phyloP scores from a whole-genome alignment of 306 rosid genomes.

The Quercus wislizeni region DNA sequence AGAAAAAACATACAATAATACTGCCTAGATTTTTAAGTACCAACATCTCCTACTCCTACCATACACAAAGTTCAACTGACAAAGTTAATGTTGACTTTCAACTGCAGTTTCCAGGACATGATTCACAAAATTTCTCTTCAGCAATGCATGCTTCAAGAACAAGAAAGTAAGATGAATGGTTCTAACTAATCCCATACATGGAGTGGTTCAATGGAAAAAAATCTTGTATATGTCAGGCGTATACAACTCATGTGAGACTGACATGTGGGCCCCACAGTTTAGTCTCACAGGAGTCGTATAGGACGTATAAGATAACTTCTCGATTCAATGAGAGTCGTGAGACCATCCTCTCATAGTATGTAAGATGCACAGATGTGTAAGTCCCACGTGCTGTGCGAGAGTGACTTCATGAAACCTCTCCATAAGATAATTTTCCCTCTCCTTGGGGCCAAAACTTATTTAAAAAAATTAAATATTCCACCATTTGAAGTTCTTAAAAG shows the following conservation, averaged over 20 bases:
- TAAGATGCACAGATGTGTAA: fast-evolving
- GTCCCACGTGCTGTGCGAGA: too few relatives aligned
- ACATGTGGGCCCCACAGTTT: too few relatives aligned
- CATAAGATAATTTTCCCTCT: too few relatives aligned
- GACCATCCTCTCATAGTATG: too few relatives aligned
- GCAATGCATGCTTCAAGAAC: not conserved
- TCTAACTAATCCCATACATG: not conserved
- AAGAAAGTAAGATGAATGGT: not conserved
- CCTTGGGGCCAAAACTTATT: too few relatives aligned
- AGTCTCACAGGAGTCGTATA: too few relatives aligned
- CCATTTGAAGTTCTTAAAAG: not conserved
- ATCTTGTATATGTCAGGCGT: too few relatives aligned
- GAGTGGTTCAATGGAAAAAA: too few relatives aligned
- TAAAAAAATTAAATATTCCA: not conserved
- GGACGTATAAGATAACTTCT: too few relatives aligned
- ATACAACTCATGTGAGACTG: too few relatives aligned
- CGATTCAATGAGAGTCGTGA: too few relatives aligned
- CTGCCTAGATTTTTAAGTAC: not conserved
- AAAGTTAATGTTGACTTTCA: constrained; percentile 4
- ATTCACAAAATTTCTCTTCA: not conserved
- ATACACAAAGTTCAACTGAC: not conserved
- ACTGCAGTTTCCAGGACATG: not conserved
- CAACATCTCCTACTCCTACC: not conserved
- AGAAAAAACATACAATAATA: not conserved
- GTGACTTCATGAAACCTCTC: too few relatives aligned